A percentile compares a stretch with the other conserved stretches of the same genome.
Evolutionary conservation across 169 alveolate genomes (phyloP).

Genomic region (Plasmodium gonderi): DNA sequence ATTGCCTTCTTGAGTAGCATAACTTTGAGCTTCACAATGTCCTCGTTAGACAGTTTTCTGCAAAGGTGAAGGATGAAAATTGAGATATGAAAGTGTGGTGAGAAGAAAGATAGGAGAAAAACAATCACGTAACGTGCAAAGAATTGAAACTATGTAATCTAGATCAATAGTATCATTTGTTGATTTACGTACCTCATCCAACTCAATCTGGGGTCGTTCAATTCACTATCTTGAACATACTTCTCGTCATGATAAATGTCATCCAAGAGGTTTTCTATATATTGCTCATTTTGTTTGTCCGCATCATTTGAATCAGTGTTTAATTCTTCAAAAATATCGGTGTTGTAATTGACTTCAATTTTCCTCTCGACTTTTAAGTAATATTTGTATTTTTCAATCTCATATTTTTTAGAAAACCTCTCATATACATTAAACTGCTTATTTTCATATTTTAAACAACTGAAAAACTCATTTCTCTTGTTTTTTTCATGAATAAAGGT

Average conservation of each 20-base stretch:
- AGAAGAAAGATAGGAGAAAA: background rate
- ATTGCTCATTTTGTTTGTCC: slow-evolving; percentile 29
- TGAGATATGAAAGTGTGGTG: background rate
- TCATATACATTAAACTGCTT: slow-evolving; percentile 26
- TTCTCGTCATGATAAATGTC: slow-evolving; percentile 33
- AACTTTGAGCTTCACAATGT: slow-evolving; percentile 53
- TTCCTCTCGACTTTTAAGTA: slow-evolving; percentile 47
- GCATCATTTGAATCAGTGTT: slow-evolving; percentile 28
- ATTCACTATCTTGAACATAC: slow-evolving; percentile 28
- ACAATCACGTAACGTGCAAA: background rate
- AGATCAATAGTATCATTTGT: too few relatives aligned
- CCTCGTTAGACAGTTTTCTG: slow-evolving; percentile 44
- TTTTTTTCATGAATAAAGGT: slow-evolving; percentile 47
- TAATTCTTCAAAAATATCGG: slow-evolving; percentile 33
- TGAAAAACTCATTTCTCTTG: slow-evolving; percentile 51
- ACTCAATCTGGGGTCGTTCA: background rate
- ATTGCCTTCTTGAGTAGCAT: slow-evolving; percentile 56
- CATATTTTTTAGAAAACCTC: slow-evolving; percentile 56
- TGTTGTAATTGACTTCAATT: slow-evolving; percentile 30
- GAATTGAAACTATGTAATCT: too few relatives aligned
- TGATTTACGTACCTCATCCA: slow-evolving; percentile 65
- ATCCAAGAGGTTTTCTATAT: slow-evolving; percentile 54
- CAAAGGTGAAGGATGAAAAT: background rate
- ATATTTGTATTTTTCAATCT: slow-evolving; percentile 47
- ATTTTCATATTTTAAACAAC: slow-evolving; percentile 24